A percentile compares a stretch with the other conserved stretches of the same genome.
These are phyloP conservation scores for Actinomucor elegans DNA, from an alignment of 371 early-diverging fungal genomes.

Conservation along the genomic window DNA sequence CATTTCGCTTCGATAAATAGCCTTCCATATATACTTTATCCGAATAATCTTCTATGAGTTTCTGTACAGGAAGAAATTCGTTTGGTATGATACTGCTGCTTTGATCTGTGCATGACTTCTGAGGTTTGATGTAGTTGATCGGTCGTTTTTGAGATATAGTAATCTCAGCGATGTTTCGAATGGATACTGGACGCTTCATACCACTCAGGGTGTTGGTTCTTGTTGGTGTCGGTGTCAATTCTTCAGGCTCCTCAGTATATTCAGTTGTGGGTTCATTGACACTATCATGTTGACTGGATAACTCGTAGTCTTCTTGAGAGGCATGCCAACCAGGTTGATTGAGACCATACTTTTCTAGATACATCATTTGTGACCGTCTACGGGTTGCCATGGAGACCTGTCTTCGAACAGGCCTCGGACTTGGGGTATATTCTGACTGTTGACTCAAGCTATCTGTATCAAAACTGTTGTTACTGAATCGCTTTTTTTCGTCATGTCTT, in stretches of 20 bases:
- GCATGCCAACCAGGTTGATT: slow-evolving; percentile 27
- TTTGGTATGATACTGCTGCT: not conserved
- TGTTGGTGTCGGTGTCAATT: not conserved
- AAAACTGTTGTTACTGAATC: not conserved
- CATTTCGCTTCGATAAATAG: slow-evolving; percentile 64
- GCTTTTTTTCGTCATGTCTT: not conserved
- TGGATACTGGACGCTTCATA: slow-evolving; percentile 29
- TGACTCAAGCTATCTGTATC: slow-evolving; percentile 4
- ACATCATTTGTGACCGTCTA: slow-evolving; percentile 25
- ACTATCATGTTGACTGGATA: not conserved
- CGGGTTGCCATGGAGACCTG: slow-evolving; percentile 19
- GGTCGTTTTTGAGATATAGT: slow-evolving; percentile 32
- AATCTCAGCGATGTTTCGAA: slow-evolving; percentile 27
- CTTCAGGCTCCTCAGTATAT: slow-evolving; percentile 13
- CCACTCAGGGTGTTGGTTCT: not conserved
- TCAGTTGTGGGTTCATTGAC: slow-evolving; percentile 1
- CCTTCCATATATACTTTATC: slow-evolving; percentile 70
- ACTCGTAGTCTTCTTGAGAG: slow-evolving; percentile 13
- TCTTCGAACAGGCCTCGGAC: not conserved
- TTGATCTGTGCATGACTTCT: slow-evolving; percentile 9
- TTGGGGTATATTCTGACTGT: slow-evolving; percentile 13
- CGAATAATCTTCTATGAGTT: slow-evolving; percentile 54
- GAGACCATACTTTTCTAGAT: slow-evolving; percentile 33
- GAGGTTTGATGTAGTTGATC: slow-evolving; percentile 37
- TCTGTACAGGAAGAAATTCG: slow-evolving; percentile 25